phyloP scores from a whole-genome alignment of 768 basidiomycete species.

The Lactarius hatsudake region DNA sequence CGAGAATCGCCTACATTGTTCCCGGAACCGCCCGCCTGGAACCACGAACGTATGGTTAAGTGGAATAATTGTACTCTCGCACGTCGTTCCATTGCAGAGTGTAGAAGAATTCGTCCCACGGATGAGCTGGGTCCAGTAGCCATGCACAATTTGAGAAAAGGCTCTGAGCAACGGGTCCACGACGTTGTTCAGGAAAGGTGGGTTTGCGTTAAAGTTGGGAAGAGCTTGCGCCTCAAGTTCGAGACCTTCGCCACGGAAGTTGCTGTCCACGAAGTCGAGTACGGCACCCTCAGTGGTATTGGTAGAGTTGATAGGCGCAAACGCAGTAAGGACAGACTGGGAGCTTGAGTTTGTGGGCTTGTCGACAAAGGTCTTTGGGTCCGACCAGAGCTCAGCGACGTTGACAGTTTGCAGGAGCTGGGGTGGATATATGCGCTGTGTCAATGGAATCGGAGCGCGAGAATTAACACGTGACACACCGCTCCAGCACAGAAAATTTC shows the following conservation, averaged over 20 bases:
- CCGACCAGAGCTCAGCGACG: conserved; percentile 67
- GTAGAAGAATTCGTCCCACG: conserved; percentile 68
- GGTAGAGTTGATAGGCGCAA: conserved; percentile 42
- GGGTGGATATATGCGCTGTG: conserved; percentile 8
- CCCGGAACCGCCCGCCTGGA: conserved; percentile 83
- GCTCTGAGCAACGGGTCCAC: conserved; percentile 64
- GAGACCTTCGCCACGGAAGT: conserved; percentile 83
- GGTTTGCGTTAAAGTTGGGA: conserved; percentile 56
- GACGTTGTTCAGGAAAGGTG: conserved; percentile 69
- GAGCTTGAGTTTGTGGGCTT: conserved; percentile 73
- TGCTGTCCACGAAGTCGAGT: conserved; percentile 63
- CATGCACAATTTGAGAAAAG: conserved; percentile 77
- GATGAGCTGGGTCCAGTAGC: conserved; percentile 81
- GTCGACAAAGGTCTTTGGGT: conserved; percentile 90
- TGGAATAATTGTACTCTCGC: conserved; percentile 85
- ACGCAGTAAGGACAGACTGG: conserved; percentile 68
- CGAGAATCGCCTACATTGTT: conserved; percentile 61
- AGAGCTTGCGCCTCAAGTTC: conserved; percentile 69
- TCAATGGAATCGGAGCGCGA: not conserved
- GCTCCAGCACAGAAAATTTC: conserved; percentile 79
- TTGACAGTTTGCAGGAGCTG: conserved; percentile 86
- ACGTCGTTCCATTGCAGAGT: conserved; percentile 57
- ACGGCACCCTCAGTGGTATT: conserved; percentile 61
- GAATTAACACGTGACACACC: conserved; percentile 42
- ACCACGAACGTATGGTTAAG: conserved; percentile 90